Evolutionary conservation across 2,329 filamentous ascomycete species (phyloP).

Genomic region (Colletotrichum plurivorum): DNA sequence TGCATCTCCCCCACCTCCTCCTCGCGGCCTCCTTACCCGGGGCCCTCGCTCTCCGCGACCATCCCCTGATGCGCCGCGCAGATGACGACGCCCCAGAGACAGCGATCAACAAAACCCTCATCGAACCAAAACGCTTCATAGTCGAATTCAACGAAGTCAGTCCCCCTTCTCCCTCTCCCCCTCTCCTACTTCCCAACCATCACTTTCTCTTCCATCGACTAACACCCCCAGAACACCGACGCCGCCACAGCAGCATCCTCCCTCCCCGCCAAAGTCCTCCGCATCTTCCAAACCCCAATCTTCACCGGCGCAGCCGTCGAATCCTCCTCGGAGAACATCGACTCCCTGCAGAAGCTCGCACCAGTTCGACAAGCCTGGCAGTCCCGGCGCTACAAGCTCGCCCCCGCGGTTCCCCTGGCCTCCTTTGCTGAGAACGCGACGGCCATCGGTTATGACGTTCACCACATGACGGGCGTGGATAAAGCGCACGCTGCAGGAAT

Average conservation of each 20-base stretch:
- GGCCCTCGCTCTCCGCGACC: conserved; percentile 2
- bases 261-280: conserved; percentile 29
- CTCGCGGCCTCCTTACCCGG: conserved; percentile 22
- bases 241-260: conserved; percentile 8
- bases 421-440: conserved; percentile 33
- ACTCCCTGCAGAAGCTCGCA: conserved; percentile 36
- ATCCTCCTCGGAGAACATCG: conserved; percentile 35
- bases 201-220: no score
- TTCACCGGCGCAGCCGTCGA: conserved; percentile 45
- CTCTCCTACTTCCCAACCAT: no score
- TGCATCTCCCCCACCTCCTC: conserved; percentile 19
- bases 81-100: conserved; percentile 30
- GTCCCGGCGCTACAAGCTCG: conserved; percentile 22
- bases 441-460: conserved; percentile 50
- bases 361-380: conserved; percentile 37
- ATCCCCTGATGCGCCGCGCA: conserved; percentile 22
- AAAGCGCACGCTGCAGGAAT: conserved; percentile 53
- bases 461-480: conserved; percentile 56
- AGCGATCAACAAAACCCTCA: conserved; percentile 14
- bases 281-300: conserved; percentile 46
- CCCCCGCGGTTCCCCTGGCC: conserved; percentile 9
- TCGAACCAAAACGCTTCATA: conserved; percentile 38
- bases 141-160: conserved; percentile 28
- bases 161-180: background rate
- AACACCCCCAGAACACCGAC: conserved; percentile 14